Conservation (phyloP, 1,284 basidiomycete genomes). For the Cutaneotrichosporon dermatis region DNA sequence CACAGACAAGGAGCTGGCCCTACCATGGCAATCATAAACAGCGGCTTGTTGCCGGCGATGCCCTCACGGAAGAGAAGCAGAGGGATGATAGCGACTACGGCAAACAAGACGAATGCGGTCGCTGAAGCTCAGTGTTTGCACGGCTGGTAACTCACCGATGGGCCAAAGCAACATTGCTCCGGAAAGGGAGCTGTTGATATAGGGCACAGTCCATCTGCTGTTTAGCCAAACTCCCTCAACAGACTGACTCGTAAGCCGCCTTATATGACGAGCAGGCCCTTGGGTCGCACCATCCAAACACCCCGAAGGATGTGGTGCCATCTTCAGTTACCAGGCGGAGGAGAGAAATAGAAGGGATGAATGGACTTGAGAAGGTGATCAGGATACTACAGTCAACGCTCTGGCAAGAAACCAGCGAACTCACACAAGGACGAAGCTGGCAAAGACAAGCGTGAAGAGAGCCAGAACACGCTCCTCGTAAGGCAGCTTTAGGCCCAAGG, state of each 20-base stretch:
- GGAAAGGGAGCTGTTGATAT: slow-evolving; percentile 40
- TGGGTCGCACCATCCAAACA: slow-evolving; percentile 42
- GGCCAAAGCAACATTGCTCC: slow-evolving; percentile 45
- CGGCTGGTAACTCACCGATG: slow-evolving; percentile 26
- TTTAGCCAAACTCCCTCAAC: background rate
- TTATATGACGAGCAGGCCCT: slow-evolving; percentile 27
- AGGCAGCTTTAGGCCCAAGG: background rate
- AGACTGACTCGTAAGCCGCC: slow-evolving; percentile 40
- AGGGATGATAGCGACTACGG: slow-evolving; percentile 36
- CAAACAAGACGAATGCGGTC: slow-evolving; percentile 39
- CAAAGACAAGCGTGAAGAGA: slow-evolving; percentile 36
- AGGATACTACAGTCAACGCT: slow-evolving; percentile 29
- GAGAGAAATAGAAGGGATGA: slow-evolving; percentile 41
- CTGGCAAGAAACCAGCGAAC: slow-evolving; percentile 3
- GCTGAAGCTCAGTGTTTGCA: slow-evolving; percentile 18
- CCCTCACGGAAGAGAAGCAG: slow-evolving; percentile 42
- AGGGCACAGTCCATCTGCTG: slow-evolving; percentile 29
- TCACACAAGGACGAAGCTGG: slow-evolving; percentile 36
- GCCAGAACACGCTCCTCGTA: slow-evolving; percentile 31
- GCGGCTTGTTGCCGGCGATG: slow-evolving; percentile 35
- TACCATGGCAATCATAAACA: slow-evolving; percentile 35
- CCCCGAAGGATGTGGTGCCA: slow-evolving; percentile 33
- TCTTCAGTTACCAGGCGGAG: slow-evolving; percentile 20
- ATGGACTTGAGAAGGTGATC: slow-evolving; percentile 44
- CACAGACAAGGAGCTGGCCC: slow-evolving; percentile 4